A percentile compares a stretch with the other conserved stretches of the same genome.
Conservation (phyloP, 805 yeast genomes). For the Wickerhamomyces kurtzmanii region DNA sequence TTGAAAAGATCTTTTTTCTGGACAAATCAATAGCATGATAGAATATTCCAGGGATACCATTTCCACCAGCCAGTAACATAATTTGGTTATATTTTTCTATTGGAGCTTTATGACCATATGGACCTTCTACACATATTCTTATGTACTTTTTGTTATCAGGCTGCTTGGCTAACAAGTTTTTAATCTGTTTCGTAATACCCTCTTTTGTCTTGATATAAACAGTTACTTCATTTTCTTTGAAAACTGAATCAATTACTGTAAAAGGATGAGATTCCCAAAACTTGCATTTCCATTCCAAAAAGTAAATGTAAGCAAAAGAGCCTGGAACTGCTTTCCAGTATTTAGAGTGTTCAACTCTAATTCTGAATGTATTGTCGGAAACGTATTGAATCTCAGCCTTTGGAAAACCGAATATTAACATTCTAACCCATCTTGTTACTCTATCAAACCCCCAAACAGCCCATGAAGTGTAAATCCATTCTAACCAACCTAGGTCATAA, state of each 20-base stretch:
- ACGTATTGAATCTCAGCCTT: slow-evolving; percentile 11
- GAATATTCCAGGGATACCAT: slow-evolving; percentile 43
- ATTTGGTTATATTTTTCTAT: slow-evolving; percentile 26
- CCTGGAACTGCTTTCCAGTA: slow-evolving; percentile 45
- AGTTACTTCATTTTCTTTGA: slow-evolving; percentile 25
- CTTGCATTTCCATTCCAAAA: slow-evolving; percentile 34
- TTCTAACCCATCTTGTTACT: slow-evolving; percentile 30
- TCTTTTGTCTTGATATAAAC: slow-evolving; percentile 41
- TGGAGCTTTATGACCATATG: slow-evolving; percentile 41
- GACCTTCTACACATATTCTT: slow-evolving; percentile 47
- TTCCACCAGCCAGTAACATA: slow-evolving; percentile 39
- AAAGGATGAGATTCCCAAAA: slow-evolving; percentile 76
- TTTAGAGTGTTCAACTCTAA: slow-evolving; percentile 30
- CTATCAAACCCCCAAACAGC: slow-evolving; percentile 47
- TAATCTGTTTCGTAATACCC: slow-evolving; percentile 44
- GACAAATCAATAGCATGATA: slow-evolving; percentile 25
- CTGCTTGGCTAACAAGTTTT: slow-evolving; percentile 18
- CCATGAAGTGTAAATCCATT: slow-evolving; percentile 34
- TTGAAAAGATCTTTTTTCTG: slow-evolving; percentile 11
- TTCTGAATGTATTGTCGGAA: slow-evolving; percentile 36
- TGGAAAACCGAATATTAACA: slow-evolving; percentile 13
- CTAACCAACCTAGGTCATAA: slow-evolving; percentile 39
- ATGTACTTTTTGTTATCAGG: slow-evolving; percentile 19
- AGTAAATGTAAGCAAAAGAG: slow-evolving; percentile 45
- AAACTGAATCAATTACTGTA: slow-evolving; percentile 37